Percentiles rank a stretch among this genome's conserved stretches.
These are phyloP conservation scores for Clavispora santaluciae DNA, from an alignment of 805 yeast genomes.

Conservation along the genomic window DNA sequence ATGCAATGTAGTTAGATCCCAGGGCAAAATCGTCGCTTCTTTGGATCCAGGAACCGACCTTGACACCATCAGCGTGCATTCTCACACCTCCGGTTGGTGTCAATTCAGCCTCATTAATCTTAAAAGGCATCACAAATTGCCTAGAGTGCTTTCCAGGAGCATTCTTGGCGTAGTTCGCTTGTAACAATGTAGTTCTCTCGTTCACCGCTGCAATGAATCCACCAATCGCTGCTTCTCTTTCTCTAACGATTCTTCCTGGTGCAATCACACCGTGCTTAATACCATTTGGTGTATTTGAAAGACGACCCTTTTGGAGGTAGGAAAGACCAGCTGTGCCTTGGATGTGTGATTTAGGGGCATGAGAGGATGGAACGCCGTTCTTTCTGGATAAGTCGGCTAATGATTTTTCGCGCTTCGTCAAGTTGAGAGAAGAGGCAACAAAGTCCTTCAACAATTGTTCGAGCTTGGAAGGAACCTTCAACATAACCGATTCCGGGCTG, in stretches of 20 bases:
- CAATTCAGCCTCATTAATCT: constrained; percentile 33
- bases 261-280: constrained; percentile 47
- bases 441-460: constrained; percentile 31
- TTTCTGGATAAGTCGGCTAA: constrained; percentile 22
- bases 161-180: constrained; percentile 30
- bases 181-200: constrained; percentile 30
- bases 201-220: constrained; percentile 42
- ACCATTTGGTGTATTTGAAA: constrained; percentile 70
- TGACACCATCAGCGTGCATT: constrained; percentile 37
- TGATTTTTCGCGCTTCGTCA: constrained; percentile 18
- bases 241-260: constrained; percentile 62
- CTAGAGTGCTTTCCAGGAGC: constrained; percentile 38
- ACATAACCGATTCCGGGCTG: constrained; percentile 37
- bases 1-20: constrained; percentile 24
- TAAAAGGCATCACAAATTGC: constrained; percentile 42
- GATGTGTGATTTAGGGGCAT: constrained; percentile 20
- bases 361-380: constrained; percentile 10
- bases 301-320: constrained; percentile 63
- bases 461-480: constrained; percentile 21
- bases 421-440: constrained; percentile 18
- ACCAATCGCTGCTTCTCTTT: constrained; percentile 52
- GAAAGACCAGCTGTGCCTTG: constrained; percentile 77
- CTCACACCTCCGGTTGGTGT: constrained; percentile 35
- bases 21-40: constrained; percentile 15
- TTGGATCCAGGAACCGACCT: constrained; percentile 38